phyloP scores from a whole-genome alignment of 1,284 basidiomycete species.

The Boletellus dicymbophilus region DNA sequence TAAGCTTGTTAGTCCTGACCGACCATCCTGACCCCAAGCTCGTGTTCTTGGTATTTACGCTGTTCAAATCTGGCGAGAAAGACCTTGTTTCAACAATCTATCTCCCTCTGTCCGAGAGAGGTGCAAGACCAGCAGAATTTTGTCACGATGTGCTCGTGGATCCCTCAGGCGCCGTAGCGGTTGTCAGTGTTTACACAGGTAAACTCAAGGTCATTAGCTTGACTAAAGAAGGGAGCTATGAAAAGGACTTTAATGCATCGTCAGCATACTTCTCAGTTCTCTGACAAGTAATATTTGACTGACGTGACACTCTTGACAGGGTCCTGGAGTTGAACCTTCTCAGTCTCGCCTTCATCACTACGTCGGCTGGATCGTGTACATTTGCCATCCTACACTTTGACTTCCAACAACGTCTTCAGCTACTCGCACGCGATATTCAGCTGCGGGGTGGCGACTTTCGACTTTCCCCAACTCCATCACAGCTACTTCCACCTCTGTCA shows the following conservation, averaged over 20 bases:
- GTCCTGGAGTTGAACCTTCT: slow-evolving; percentile 77
- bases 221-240: slow-evolving; percentile 48
- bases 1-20: slow-evolving; percentile 61
- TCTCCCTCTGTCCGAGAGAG: slow-evolving; percentile 55
- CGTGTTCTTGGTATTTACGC: slow-evolving; percentile 55
- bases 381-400: slow-evolving; percentile 74
- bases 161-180: slow-evolving; percentile 57
- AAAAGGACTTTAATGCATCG: slow-evolving; percentile 65
- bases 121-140: slow-evolving; percentile 62
- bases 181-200: slow-evolving; percentile 66
- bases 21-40: slow-evolving; percentile 75
- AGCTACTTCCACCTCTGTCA: slow-evolving; percentile 50
- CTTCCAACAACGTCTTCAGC: slow-evolving; percentile 58
- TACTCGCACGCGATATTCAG: slow-evolving; percentile 60
- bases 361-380: slow-evolving; percentile 44
- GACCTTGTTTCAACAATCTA: slow-evolving; percentile 43
- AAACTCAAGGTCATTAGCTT: slow-evolving; percentile 65
- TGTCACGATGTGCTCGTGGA: slow-evolving; percentile 65
- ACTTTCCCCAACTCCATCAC: slow-evolving; percentile 53
- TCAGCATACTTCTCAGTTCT: slow-evolving; percentile 39
- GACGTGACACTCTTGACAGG: slow-evolving; percentile 39
- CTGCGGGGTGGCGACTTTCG: slow-evolving; percentile 48
- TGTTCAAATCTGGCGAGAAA: slow-evolving; percentile 36
- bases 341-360: slow-evolving; percentile 65
- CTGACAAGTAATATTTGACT: slow-evolving; percentile 2